Conservation (phyloP, 2,329 filamentous ascomycete species). For the Ceratocystis huliohia region DNA sequence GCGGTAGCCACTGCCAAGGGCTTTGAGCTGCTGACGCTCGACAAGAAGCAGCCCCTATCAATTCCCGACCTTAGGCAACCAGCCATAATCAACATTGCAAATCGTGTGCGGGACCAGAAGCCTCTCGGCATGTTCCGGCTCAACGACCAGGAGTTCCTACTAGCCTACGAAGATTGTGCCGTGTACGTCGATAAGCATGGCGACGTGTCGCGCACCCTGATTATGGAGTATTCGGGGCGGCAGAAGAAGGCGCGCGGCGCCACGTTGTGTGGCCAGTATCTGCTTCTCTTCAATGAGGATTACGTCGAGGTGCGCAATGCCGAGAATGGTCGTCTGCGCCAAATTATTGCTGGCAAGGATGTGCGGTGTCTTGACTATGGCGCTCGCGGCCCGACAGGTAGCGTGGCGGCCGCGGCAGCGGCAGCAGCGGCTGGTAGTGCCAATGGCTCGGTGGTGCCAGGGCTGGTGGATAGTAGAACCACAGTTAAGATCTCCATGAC, state of each 20-base stretch:
- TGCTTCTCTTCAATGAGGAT: conserved; percentile 87
- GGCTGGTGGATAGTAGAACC: conserved; percentile 35
- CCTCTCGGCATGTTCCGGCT: conserved; percentile 95
- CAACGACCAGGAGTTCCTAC: conserved; percentile 79
- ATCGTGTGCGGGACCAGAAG: conserved; percentile 66
- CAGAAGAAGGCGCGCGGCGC: conserved; percentile 64
- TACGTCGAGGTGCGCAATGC: conserved; percentile 96
- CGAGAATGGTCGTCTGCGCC: conserved; percentile 81
- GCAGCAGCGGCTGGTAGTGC: conserved; percentile 14
- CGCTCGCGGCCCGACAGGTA: conserved; percentile 47
- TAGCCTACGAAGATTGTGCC: conserved; percentile 89
- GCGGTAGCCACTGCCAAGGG: conserved; percentile 84
- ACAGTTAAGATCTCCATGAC: conserved; percentile 93
- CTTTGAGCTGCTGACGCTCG: conserved; percentile 88
- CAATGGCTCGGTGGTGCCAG: conserved; percentile 10
- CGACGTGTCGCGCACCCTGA: conserved; percentile 81
- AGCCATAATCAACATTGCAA: conserved; percentile 72
- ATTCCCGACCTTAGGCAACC: conserved; percentile 75
- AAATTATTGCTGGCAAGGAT: conserved; percentile 86
- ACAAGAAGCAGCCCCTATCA: conserved; percentile 92
- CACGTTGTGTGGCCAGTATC: conserved; percentile 80
- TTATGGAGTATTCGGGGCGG: conserved; percentile 98
- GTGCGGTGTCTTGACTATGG: conserved; percentile 86
- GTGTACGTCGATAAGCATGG: conserved; percentile 98
- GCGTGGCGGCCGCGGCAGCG: conserved; percentile 14